These are phyloP conservation scores for Biancaea sappan DNA, from an alignment of 306 rosid genomes.

Conservation along the genomic window DNA sequence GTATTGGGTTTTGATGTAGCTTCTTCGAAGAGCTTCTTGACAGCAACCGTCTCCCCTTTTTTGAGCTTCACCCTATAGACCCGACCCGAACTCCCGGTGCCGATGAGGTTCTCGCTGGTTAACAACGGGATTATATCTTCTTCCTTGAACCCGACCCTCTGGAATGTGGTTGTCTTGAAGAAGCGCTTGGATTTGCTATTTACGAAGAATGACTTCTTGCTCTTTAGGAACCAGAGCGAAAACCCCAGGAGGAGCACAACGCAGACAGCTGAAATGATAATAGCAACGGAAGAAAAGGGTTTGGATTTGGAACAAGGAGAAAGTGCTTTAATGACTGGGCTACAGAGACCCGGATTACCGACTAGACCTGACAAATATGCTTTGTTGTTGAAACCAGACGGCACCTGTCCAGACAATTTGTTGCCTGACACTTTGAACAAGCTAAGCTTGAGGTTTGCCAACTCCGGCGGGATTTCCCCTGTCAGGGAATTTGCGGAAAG, in stretches of 20 bases:
- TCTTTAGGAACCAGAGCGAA: constrained; percentile 48
- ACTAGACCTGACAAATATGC: constrained; percentile 43
- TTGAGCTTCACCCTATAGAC: constrained; percentile 65
- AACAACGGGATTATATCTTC: constrained; percentile 59
- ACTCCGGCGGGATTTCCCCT: constrained; percentile 65
- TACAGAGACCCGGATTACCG: constrained; percentile 71
- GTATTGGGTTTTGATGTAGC: constrained; percentile 27
- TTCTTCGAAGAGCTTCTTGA: constrained; percentile 65
- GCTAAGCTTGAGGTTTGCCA: constrained; percentile 61
- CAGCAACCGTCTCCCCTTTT: constrained; percentile 68
- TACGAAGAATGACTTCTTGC: constrained; percentile 33
- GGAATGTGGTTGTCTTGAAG: constrained; percentile 54
- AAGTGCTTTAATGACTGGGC: constrained; percentile 50
- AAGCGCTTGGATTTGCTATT: constrained; percentile 43
- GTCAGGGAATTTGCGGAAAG: constrained; percentile 61
- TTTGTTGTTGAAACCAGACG: constrained; percentile 51
- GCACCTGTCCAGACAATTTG: constrained; percentile 61
- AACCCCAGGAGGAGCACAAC: constrained; percentile 47
- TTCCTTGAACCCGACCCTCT: constrained; percentile 58
- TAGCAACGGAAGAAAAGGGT: constrained; percentile 35
- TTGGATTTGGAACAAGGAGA: constrained; percentile 50
- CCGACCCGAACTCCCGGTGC: constrained; percentile 71
- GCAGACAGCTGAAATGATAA: constrained; percentile 37
- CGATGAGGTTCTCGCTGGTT: constrained; percentile 57
- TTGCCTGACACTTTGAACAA: constrained; percentile 67